phyloP scores from a whole-genome alignment of 1,284 basidiomycete species.

The Cutaneotrichosporon mucoides region DNA sequence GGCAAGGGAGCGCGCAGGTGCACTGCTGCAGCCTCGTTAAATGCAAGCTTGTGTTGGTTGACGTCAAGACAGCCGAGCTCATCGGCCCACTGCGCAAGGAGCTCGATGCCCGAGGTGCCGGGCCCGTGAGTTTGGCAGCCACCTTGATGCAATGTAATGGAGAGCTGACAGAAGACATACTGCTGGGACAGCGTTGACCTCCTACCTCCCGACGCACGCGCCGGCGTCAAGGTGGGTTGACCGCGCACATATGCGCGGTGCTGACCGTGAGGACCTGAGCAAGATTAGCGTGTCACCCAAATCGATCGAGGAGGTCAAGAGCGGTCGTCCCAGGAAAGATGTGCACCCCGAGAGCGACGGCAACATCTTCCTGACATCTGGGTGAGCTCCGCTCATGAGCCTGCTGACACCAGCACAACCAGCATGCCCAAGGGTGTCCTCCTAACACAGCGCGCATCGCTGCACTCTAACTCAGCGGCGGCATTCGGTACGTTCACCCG shows the following conservation, averaged over 20 bases:
- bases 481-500: neutral
- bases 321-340: conserved; percentile 10
- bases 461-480: conserved; percentile 8
- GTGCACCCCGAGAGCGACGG: conserved; percentile 39
- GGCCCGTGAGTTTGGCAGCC: neutral
- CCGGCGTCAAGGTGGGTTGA: neutral
- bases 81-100: conserved; percentile 17
- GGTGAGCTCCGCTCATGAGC: conserved; percentile 7
- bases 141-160: too few relatives aligned
- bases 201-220: neutral
- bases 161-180: neutral
- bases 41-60: conserved; percentile 32
- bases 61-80: conserved; percentile 26
- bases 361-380: conserved; percentile 41
- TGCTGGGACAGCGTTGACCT: conserved; percentile 7
- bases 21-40: conserved; percentile 29
- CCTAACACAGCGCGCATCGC: conserved; percentile 27
- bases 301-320: conserved; percentile 3
- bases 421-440: conserved; percentile 38
- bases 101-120: conserved; percentile 1
- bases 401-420: conserved; percentile 14
- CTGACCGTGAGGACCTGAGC: neutral
- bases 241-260: too few relatives aligned
- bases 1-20: conserved; percentile 15
- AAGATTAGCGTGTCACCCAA: neutral